Conservation (phyloP, 2,329 filamentous ascomycete genomes). For the Plenodomus tracheiphilus region DNA sequence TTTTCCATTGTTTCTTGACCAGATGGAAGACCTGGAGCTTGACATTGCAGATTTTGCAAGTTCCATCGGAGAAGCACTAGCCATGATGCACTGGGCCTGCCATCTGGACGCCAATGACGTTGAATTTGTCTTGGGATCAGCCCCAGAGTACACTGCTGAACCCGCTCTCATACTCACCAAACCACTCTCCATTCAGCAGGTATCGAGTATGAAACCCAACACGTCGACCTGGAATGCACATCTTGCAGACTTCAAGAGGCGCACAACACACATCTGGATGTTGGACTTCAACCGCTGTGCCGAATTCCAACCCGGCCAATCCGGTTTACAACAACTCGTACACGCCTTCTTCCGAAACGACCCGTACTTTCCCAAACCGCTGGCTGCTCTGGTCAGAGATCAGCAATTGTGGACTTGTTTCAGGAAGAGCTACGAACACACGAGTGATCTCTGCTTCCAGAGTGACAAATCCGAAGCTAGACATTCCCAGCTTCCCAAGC, state of each 20-base stretch:
- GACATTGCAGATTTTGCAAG: constrained; percentile 42
- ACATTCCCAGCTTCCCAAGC: background rate
- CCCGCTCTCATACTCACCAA: background rate
- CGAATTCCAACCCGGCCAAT: constrained; percentile 47
- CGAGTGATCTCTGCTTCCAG: background rate
- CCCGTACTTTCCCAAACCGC: constrained; percentile 50
- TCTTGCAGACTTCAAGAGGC: background rate
- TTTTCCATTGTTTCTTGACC: constrained; percentile 53
- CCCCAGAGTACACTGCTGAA: constrained; percentile 2
- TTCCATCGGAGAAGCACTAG: constrained; percentile 54
- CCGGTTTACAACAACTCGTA: constrained; percentile 48
- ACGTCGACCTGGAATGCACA: background rate
- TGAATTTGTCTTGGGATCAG: constrained; percentile 56
- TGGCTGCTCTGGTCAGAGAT: background rate
- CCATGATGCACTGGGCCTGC: constrained; percentile 54
- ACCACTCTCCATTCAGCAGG: background rate
- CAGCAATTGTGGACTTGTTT: background rate
- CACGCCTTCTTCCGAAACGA: constrained; percentile 54
- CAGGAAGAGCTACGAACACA: background rate
- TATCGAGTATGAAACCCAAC: background rate
- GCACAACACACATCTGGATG: constrained; percentile 21
- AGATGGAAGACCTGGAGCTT: constrained; percentile 52
- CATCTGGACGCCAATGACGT: constrained; percentile 56
- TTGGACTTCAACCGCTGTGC: constrained; percentile 64
- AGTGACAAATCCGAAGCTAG: background rate